These are phyloP conservation scores for Xylariaceae sp. DNA, from an alignment of 2,329 filamentous ascomycete genomes.

Conservation along the genomic window DNA sequence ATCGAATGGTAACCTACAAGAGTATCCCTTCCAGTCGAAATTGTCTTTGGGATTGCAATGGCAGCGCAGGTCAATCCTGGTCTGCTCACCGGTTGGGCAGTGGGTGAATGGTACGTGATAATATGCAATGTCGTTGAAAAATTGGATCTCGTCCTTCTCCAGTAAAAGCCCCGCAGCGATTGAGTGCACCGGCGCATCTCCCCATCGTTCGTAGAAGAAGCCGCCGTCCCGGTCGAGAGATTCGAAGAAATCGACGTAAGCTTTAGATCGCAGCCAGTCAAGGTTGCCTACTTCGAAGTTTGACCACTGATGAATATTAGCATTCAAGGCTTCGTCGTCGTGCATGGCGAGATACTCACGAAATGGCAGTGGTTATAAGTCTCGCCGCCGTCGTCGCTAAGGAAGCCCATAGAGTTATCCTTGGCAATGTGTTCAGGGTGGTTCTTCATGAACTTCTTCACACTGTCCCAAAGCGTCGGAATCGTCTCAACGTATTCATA, in stretches of 20 bases:
- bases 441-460: slow-evolving; percentile 88
- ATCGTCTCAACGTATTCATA: slow-evolving; percentile 98
- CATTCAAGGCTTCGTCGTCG: slow-evolving; percentile 1
- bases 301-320: slow-evolving; percentile 68
- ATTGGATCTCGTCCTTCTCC: slow-evolving; percentile 91
- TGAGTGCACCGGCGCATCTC: slow-evolving; percentile 96
- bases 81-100: slow-evolving; percentile 87
- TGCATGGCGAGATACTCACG: slow-evolving; percentile 49
- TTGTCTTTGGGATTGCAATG: slow-evolving; percentile 95
- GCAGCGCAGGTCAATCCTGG: slow-evolving; percentile 79
- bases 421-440: slow-evolving; percentile 83
- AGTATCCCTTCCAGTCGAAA: slow-evolving; percentile 99
- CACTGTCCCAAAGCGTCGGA: slow-evolving; percentile 89
- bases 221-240: slow-evolving; percentile 84
- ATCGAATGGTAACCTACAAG: slow-evolving; percentile 59
- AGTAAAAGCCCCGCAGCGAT: slow-evolving; percentile 86
- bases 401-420: slow-evolving; percentile 83
- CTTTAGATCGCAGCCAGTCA: slow-evolving; percentile 84
- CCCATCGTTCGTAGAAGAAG: slow-evolving; percentile 99
- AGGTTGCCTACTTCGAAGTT: slow-evolving; percentile 97
- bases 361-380: slow-evolving; percentile 98
- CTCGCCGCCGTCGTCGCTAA: slow-evolving; percentile 87
- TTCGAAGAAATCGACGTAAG: slow-evolving; percentile 89
- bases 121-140: slow-evolving; percentile 98
- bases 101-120: slow-evolving; percentile 98